Conservation (phyloP, 2,329 filamentous ascomycete genomes). For the Aspergillus pseudoviridinutans region DNA sequence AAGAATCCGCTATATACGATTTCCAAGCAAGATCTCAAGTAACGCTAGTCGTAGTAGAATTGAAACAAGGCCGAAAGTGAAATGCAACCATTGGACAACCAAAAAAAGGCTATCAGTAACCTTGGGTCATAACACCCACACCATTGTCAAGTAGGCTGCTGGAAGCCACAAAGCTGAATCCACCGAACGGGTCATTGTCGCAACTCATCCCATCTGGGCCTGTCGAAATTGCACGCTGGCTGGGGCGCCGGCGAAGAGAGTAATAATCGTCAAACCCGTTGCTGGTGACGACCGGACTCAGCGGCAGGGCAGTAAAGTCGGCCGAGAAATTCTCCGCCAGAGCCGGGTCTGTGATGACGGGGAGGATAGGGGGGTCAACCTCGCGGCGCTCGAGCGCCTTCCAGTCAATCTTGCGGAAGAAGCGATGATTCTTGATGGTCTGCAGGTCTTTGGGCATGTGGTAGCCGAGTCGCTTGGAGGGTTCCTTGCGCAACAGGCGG, state of each 20-base stretch:
- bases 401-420: slow-evolving; percentile 98
- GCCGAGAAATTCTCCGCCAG: slow-evolving; percentile 91
- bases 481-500: slow-evolving; percentile 85
- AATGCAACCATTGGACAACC: background rate
- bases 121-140: slow-evolving; percentile 24
- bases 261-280: slow-evolving; percentile 26
- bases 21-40: background rate
- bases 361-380: slow-evolving; percentile 82
- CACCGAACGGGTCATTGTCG: slow-evolving; percentile 43
- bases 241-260: slow-evolving; percentile 13
- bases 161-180: slow-evolving; percentile 48
- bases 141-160: slow-evolving; percentile 44
- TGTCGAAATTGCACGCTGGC: slow-evolving; percentile 15
- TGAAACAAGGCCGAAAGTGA: background rate
- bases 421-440: slow-evolving; percentile 85
- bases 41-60: background rate
- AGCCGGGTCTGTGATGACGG: slow-evolving; percentile 91
- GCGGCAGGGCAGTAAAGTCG: slow-evolving; percentile 83
- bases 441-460: slow-evolving; percentile 85
- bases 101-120: slow-evolving; percentile 15
- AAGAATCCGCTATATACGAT: background rate
- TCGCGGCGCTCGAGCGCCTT: slow-evolving; percentile 76
- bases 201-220: slow-evolving; percentile 15
- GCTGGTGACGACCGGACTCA: slow-evolving; percentile 65
- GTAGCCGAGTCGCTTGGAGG: slow-evolving; percentile 79